Evolutionary conservation across 495 filamentous ascomycete species (phyloP).

Genomic region (Aspergillus biplanus): DNA sequence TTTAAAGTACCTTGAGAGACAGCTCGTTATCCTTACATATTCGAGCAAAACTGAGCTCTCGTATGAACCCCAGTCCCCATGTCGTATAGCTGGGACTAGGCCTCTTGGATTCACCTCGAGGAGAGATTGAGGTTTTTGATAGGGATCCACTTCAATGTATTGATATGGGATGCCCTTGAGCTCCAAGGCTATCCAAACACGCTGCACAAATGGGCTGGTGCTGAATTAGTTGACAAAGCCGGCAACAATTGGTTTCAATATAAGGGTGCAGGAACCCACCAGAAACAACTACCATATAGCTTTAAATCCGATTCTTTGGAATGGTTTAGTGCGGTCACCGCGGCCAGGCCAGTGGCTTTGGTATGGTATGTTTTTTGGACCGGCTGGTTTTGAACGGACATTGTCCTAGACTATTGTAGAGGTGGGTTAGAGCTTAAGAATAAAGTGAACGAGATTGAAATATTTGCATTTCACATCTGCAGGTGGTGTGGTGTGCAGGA

Average conservation of each 20-base stretch:
- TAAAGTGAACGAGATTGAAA: not conserved
- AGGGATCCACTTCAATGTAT: constrained; percentile 91
- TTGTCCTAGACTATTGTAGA: constrained; percentile 35
- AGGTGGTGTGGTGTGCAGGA: not conserved
- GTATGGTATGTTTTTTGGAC: constrained; percentile 80
- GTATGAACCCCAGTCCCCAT: constrained; percentile 86
- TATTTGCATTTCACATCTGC: not conserved
- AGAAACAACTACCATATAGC: constrained; percentile 89
- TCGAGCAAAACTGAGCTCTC: constrained; percentile 89
- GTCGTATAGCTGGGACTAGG: constrained; percentile 78
- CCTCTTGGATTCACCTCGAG: constrained; percentile 89
- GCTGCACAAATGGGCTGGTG: constrained; percentile 78
- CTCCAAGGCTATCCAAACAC: constrained; percentile 96
- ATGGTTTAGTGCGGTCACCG: constrained; percentile 73
- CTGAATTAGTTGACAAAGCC: constrained; percentile 24
- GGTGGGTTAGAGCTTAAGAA: constrained; percentile 17
- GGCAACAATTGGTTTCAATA: constrained; percentile 3
- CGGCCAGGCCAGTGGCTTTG: constrained; percentile 77
- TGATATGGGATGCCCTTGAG: constrained; percentile 81
- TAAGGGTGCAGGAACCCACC: constrained; percentile 57
- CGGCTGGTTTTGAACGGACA: constrained; percentile 45
- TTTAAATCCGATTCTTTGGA: constrained; percentile 73
- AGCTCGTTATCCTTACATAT: constrained; percentile 61
- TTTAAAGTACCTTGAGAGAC: not conserved
- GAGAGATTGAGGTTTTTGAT: constrained; percentile 75